Conservation (phyloP, 495 filamentous ascomycete species). For the Xylaria sp. region DNA sequence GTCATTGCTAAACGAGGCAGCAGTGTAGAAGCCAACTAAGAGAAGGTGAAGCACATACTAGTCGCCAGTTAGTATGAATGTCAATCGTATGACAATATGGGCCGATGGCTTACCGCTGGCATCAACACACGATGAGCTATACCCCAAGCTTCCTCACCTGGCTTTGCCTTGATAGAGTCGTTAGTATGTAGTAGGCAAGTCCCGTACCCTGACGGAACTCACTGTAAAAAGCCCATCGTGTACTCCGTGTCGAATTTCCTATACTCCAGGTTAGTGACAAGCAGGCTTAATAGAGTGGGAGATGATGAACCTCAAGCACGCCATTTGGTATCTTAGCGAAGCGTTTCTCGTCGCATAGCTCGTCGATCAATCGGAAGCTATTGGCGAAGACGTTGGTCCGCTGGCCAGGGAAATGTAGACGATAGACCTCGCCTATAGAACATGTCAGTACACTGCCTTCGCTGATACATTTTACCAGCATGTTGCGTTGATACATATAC, state of each 20-base stretch:
- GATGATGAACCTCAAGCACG: conserved; percentile 30
- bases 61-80: conserved; percentile 9
- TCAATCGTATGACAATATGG: neutral
- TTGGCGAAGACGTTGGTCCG: conserved; percentile 47
- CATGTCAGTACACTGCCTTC: conserved; percentile 9
- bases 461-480: neutral
- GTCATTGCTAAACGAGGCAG: no score
- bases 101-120: conserved; percentile 26
- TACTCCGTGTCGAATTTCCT: conserved; percentile 64
- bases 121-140: conserved; percentile 68
- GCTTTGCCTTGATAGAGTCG: conserved; percentile 48
- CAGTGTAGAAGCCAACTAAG: no score
- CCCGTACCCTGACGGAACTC: neutral
- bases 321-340: conserved; percentile 64
- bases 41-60: conserved; percentile 18
- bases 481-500: conserved; percentile 23
- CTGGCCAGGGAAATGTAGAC: conserved; percentile 36
- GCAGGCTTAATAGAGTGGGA: neutral
- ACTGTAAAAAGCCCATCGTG: conserved; percentile 73
- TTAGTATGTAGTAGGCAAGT: neutral
- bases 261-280: conserved; percentile 31
- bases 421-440: conserved; percentile 37
- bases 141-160: conserved; percentile 70
- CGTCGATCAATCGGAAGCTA: conserved; percentile 65
- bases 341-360: conserved; percentile 70